Evolutionary conservation across 768 basidiomycete genomes (phyloP).

Genomic region (Agrocybe pediades): DNA sequence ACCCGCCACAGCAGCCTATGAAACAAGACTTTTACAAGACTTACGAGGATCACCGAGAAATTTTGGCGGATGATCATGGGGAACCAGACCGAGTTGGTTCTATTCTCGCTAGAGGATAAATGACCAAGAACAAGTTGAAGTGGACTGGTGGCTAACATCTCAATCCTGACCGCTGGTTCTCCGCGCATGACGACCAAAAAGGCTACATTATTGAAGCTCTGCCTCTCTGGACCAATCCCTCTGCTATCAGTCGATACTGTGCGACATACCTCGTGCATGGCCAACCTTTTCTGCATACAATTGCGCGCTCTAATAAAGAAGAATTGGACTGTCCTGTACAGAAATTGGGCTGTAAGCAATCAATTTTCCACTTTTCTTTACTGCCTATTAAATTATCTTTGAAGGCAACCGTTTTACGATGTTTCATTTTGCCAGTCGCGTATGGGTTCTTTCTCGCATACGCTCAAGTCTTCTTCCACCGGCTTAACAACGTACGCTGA

Average conservation of each 20-base stretch:
- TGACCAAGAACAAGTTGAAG: too few relatives aligned
- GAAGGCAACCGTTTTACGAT: slow-evolving; percentile 59
- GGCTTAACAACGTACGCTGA: slow-evolving; percentile 59
- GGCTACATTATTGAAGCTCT: too few relatives aligned
- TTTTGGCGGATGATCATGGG: too few relatives aligned
- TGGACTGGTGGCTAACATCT: too few relatives aligned
- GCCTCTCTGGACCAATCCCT: background rate
- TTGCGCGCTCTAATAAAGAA: background rate
- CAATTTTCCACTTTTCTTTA: background rate
- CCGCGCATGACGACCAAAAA: too few relatives aligned
- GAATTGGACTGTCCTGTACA: slow-evolving; percentile 41
- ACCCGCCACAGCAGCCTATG: too few relatives aligned
- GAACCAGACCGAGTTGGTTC: too few relatives aligned
- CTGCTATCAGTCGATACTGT: background rate
- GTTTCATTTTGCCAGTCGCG: slow-evolving; percentile 63
- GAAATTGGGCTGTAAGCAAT: slow-evolving; percentile 55
- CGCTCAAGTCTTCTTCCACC: slow-evolving; percentile 61
- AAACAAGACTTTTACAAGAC: too few relatives aligned
- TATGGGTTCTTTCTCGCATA: slow-evolving; percentile 69
- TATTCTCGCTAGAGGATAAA: too few relatives aligned
- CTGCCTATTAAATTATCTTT: background rate
- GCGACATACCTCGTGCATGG: background rate
- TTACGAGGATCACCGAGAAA: too few relatives aligned
- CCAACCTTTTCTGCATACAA: background rate
- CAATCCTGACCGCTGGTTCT: too few relatives aligned